Conservation (phyloP, 202 grass and related monocot genomes). For the Panicum hallii region DNA sequence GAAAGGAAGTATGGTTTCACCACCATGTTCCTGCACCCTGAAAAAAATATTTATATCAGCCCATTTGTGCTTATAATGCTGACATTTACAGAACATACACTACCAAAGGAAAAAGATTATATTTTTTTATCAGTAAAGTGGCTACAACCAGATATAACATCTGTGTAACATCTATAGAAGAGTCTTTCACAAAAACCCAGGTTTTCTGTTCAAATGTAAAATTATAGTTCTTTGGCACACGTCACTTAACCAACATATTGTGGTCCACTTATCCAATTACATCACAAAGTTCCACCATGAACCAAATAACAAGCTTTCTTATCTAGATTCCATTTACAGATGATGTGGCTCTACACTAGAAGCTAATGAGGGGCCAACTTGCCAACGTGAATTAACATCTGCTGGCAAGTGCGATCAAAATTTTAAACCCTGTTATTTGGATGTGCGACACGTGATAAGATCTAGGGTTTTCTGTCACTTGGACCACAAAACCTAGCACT, state of each 20-base stretch:
- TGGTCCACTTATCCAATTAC: background rate
- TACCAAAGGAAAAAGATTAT: background rate
- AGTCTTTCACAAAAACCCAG: background rate
- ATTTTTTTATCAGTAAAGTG: constrained; percentile 5
- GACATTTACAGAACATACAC: background rate
- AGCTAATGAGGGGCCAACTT: background rate
- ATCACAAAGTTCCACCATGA: background rate
- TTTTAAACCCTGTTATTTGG: background rate
- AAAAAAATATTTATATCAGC: constrained; percentile 16
- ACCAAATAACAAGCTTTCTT: constrained; percentile 5
- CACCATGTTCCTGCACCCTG: constrained; percentile 98
- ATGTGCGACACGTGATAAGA: background rate
- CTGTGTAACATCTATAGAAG: background rate
- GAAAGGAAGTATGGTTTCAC: constrained; percentile 92
- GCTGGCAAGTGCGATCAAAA: background rate
- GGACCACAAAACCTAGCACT: background rate
- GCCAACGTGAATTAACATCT: background rate
- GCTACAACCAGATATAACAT: background rate
- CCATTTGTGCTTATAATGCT: background rate
- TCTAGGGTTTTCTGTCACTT: background rate
- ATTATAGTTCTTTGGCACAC: background rate
- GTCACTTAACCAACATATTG: background rate
- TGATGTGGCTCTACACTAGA: background rate
- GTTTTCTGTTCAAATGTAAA: background rate
- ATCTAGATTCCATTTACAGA: constrained; percentile 6